Evolutionary conservation across 2,329 filamentous ascomycete species (phyloP).

Genomic region (Fusarium subtropicale): DNA sequence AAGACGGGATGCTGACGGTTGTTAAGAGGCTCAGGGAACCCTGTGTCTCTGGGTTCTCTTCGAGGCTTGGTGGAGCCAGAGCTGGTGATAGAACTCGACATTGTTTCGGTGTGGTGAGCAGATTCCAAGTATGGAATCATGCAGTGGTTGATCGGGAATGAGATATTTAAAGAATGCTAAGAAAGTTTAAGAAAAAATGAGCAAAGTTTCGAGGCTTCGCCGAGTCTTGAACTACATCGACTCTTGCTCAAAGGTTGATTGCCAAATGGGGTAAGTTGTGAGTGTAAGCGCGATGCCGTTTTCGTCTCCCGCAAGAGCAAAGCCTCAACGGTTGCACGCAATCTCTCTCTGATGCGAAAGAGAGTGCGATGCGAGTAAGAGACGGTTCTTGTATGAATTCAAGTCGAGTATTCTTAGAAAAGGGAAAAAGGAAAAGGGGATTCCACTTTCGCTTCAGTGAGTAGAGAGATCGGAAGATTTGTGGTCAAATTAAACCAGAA

Average conservation of each 20-base stretch:
- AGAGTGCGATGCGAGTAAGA: conserved; percentile 1
- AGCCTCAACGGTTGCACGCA: conserved; percentile 35
- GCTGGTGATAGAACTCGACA: conserved; percentile 46
- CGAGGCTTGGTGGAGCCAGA: conserved; percentile 42
- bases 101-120: conserved; percentile 44
- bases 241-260: conserved; percentile 16
- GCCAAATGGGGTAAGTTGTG: conserved; percentile 43
- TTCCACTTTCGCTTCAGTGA: conserved; percentile 31
- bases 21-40: conserved; percentile 64
- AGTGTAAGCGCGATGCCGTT: conserved; percentile 46
- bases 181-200: background rate
- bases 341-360: conserved; percentile 8
- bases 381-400: conserved; percentile 16
- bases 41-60: conserved; percentile 57
- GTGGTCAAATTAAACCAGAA: conserved; percentile 40
- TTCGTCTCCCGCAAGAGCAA: conserved; percentile 35
- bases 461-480: conserved; percentile 21
- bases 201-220: conserved; percentile 12
- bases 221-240: conserved; percentile 38
- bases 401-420: background rate
- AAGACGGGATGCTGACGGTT: conserved; percentile 53
- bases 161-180: background rate
- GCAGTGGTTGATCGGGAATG: background rate
- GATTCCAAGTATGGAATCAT: conserved; percentile 27
- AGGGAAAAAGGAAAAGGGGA: conserved; percentile 26